Base-by-base conservation (phyloP, 2,329 filamentous ascomycete species). In the Fonsecaea multimorphosa region DNA sequence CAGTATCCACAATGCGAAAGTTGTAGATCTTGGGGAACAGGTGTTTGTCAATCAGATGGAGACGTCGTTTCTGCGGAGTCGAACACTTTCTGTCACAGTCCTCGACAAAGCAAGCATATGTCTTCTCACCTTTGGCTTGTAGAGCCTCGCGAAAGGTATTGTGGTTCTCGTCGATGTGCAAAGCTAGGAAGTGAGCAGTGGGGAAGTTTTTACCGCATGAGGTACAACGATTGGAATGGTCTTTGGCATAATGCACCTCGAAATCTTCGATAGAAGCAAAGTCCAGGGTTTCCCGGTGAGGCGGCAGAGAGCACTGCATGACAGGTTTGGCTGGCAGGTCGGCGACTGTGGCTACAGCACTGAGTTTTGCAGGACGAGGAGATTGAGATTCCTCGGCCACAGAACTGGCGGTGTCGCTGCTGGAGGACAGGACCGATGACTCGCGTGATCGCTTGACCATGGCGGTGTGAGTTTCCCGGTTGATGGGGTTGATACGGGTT, bases 11-110 rank as follows among this genome's bases (percentile, higher is more conserved):
- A 59, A 98, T 86, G 57, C 88, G 87, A 73, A 96, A 97, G 78
- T 96, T 94, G 79, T 93, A 97, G 73, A 91, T 91, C 75, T 87
- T 88, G 11, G 93, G 94, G 75, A 95, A 99, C 79, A 89, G 85
- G 78, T 99, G 95, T 80, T 97, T 97, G 81, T 97, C 93, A 71
- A 97, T 92, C 70, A 97, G 83, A 81, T 99, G 94, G 76, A 92
- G 87, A 36, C 91, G 86, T 52, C 95, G 87, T 78, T 97, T 98
- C 73, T 91, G 88, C 32, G 90, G 88, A 3, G 91, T 93, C 62
- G 86, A 87, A 79, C 93, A 97, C 75, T 92, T 89, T 70, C 91
- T 87, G 65, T 95, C 91, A 77, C 95, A 99, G 56, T 85, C 89
- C 74, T 97, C 91, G 6, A 97, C 88, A 73, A 98, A 96, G 79